These are phyloP conservation scores for Aspergillus luchuensis DNA, from an alignment of 2,329 filamentous ascomycete species.

Conservation along the genomic window DNA sequence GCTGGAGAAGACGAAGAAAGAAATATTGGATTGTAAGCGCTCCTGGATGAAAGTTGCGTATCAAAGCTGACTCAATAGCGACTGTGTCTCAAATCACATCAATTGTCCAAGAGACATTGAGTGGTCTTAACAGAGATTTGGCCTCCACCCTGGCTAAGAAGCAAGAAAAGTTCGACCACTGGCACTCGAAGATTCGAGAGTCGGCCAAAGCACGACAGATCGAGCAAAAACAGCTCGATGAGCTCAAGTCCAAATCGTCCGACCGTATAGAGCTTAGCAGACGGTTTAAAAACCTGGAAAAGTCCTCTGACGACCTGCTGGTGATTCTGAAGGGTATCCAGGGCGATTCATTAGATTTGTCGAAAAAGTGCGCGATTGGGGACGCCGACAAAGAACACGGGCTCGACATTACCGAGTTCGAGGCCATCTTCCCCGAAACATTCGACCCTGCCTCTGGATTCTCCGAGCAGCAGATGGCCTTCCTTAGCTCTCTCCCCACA, in stretches of 20 bases:
- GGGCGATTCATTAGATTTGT: constrained; percentile 46
- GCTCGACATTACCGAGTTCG: constrained; percentile 39
- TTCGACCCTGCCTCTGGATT: constrained; percentile 47
- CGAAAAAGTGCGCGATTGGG: constrained; percentile 50
- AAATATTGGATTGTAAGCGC: constrained; percentile 47
- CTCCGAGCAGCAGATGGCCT: constrained; percentile 44
- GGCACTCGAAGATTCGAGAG: constrained; percentile 78
- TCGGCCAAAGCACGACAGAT: constrained; percentile 77
- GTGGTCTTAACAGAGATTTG: constrained; percentile 76
- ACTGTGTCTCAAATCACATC: constrained; percentile 40
- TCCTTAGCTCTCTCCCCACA: constrained; percentile 58
- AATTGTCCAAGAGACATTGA: constrained; percentile 82
- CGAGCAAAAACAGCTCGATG: constrained; percentile 72
- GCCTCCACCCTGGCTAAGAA: constrained; percentile 79
- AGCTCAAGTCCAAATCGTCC: constrained; percentile 66
- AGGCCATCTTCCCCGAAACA: constrained; percentile 38
- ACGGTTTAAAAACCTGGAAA: constrained; percentile 75
- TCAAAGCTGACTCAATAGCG: constrained; percentile 39
- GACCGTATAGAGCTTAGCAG: constrained; percentile 65
- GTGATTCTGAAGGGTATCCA: constrained; percentile 54
- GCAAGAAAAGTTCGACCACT: constrained; percentile 77
- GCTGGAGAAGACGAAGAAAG: constrained; percentile 49
- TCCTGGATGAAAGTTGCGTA: not conserved
- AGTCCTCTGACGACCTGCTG: constrained; percentile 72
- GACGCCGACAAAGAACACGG: constrained; percentile 50